Evolutionary conservation across 1,139 yeast species (phyloP).

Genomic region (Pichia sp.): DNA sequence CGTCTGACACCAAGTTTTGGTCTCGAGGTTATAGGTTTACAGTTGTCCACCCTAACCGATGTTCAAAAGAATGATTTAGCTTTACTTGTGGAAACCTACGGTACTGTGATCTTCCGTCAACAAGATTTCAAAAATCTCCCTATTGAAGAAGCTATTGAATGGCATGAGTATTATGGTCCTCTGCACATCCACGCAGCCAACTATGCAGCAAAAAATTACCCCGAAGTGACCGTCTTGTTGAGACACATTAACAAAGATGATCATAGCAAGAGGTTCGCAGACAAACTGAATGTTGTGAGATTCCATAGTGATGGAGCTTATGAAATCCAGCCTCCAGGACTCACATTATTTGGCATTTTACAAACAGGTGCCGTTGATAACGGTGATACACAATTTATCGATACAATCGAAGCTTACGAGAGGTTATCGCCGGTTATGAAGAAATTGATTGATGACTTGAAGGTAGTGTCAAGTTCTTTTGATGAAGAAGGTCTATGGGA

Average conservation of each 20-base stretch:
- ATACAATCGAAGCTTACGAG: conserved; percentile 57
- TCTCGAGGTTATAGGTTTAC: conserved; percentile 27
- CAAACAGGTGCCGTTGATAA: conserved; percentile 31
- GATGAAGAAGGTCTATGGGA: conserved; percentile 44
- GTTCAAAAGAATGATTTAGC: conserved; percentile 3
- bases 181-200: too few species aligned
- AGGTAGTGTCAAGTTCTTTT: conserved; percentile 59
- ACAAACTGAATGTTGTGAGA: conserved; percentile 29
- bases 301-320: conserved; percentile 72
- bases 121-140: conserved; percentile 50
- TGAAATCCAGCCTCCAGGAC: conserved; percentile 63
- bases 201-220: too few species aligned
- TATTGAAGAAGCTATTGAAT: background rate
- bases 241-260: conserved; percentile 21
- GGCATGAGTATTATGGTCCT: background rate
- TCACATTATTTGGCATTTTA: conserved; percentile 50
- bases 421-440: conserved; percentile 56
- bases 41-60: background rate
- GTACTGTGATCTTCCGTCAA: conserved; percentile 58
- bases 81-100: conserved; percentile 27
- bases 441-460: conserved; percentile 44
- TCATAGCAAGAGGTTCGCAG: conserved; percentile 10
- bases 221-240: too few species aligned
- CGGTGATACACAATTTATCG: conserved; percentile 66
- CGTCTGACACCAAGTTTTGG: conserved; percentile 59